Evolutionary conservation across 345 rosid species (phyloP), one percentile per base, ranked within the genome.

Genomic region (Eutrema yunnanense): DNA sequence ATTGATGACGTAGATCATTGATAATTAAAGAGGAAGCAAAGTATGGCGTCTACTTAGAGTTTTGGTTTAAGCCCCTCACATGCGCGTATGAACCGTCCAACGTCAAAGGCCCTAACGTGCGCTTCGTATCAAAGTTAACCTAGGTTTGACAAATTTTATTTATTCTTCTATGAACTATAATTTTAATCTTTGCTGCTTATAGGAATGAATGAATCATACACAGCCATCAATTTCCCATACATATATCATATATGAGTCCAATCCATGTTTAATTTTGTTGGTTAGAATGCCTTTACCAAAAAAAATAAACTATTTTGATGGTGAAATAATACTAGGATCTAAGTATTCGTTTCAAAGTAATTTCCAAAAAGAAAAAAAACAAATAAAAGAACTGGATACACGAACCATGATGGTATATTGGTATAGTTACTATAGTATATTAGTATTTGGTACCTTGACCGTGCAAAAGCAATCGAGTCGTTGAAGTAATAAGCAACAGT

Each of bases 1-100:
- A 13, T n/a, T 62, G 40, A 29, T n/a, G 12, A 43, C 42, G 52
- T 49, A 34, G 8, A 47, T 46, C 37, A 29, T 9, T 34, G 54
- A 46, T 54, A 14, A 19, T 65, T 46, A 56, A 64, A 73, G 65
- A 55, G 46, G 32, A 73, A 65, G 56, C 71, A 73, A 66, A 73
- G 78, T 40, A 49, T 57, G 65, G 64, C 56, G 56, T 54, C 14
- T 43, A 38, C 44, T 53, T 64, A 52, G 53, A 62, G 32, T 34
- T 36, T 64, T 67, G 37, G 59, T 58, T 56, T 73, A 42, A 57
- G 67, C 61, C 62, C 62, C 37, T 65, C 72, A 65, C 60, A 66
- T 73, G 78, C 60, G 41, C 59, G 9, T 65, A 56, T 48, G 67
- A 66, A 49, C 72, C 60, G 73, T 74, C 65, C 71, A 73, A 56